Conservation (phyloP, 139 green algal genomes). For the Axilococcus clingmanii region DNA sequence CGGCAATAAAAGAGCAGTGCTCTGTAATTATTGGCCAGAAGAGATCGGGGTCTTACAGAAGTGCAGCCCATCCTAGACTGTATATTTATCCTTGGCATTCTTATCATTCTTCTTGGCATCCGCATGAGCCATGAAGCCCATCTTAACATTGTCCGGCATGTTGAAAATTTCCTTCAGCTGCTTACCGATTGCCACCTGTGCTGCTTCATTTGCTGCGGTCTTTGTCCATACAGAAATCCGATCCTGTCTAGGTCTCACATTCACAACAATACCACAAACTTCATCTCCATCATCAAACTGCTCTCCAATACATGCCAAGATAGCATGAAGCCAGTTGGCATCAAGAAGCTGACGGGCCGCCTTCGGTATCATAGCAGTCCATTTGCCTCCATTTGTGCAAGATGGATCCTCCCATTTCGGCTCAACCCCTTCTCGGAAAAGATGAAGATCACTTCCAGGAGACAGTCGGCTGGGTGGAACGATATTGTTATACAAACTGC, state of each 20-base stretch:
- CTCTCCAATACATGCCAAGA: constrained; percentile 96
- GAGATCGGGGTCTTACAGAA: too few species aligned
- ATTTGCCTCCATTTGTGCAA: constrained; percentile 82
- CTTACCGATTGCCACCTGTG: constrained; percentile 73
- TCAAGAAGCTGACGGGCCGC: constrained; percentile 66
- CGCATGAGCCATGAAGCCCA: constrained; percentile 83
- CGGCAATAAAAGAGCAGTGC: too few species aligned
- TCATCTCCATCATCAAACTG: constrained; percentile 94
- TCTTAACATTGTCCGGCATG: constrained; percentile 56
- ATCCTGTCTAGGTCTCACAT: constrained; percentile 76
- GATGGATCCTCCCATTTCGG: constrained; percentile 97
- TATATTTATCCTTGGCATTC: constrained; percentile 79
- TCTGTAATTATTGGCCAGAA: too few species aligned
- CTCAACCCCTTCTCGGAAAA: constrained; percentile 96
- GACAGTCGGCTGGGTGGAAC: constrained; percentile 78
- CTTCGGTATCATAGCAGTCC: constrained; percentile 69
- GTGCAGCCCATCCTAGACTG: too few species aligned
- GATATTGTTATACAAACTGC: constrained; percentile 99
- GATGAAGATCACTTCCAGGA: constrained; percentile 78
- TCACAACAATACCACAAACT: constrained; percentile 93
- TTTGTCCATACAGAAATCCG: constrained; percentile 92
- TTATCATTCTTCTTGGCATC: constrained; percentile 69
- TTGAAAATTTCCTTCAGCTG: constrained; percentile 88
- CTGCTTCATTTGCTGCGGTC: constrained; percentile 77
- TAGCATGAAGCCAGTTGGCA: constrained; percentile 85